Conservation (phyloP, 2,329 filamentous ascomycete genomes). For the Amesomyces nigricolor region DNA sequence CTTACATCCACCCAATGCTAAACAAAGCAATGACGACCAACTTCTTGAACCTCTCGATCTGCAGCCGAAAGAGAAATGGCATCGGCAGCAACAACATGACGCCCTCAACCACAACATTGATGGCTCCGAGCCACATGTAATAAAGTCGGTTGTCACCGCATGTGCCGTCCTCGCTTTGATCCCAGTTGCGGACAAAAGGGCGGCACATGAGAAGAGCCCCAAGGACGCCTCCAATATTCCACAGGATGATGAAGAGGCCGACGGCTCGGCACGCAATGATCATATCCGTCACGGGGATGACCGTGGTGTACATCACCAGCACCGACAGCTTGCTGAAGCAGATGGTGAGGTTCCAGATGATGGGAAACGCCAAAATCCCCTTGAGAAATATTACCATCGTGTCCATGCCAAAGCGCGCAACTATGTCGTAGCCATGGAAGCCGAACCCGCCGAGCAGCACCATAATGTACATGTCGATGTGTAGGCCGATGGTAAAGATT, state of each 20-base stretch:
- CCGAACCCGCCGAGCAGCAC: constrained; percentile 3
- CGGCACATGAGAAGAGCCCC: constrained; percentile 1
- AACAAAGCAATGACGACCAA: constrained; percentile 3
- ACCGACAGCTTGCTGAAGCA: constrained; percentile 11
- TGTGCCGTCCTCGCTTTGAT: not conserved
- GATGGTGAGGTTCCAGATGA: constrained; percentile 7
- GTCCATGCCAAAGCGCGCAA: constrained; percentile 3
- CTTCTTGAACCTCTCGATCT: constrained; percentile 7
- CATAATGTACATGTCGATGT: constrained; percentile 6
- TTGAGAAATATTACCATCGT: constrained; percentile 4
- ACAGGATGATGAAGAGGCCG: constrained; percentile 1
- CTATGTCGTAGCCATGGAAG: not conserved
- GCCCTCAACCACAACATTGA: constrained; percentile 2
- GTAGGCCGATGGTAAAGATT: constrained; percentile 5
- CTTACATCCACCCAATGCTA: constrained; percentile 5
- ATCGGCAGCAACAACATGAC: constrained; percentile 3
- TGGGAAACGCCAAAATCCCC: constrained; percentile 5
- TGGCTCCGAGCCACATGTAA: constrained; percentile 3
- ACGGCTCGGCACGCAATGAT: not conserved
- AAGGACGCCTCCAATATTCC: not conserved
- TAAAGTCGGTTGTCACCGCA: constrained; percentile 2
- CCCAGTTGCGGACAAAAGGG: constrained; percentile 2
- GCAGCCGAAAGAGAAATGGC: not conserved
- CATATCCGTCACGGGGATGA: constrained; percentile 3
- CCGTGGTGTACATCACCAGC: constrained; percentile 2